Percentiles rank a stretch among this genome's conserved stretches.
Conservation (phyloP, 306 rosid genomes). For the Sophora flavescens region DNA sequence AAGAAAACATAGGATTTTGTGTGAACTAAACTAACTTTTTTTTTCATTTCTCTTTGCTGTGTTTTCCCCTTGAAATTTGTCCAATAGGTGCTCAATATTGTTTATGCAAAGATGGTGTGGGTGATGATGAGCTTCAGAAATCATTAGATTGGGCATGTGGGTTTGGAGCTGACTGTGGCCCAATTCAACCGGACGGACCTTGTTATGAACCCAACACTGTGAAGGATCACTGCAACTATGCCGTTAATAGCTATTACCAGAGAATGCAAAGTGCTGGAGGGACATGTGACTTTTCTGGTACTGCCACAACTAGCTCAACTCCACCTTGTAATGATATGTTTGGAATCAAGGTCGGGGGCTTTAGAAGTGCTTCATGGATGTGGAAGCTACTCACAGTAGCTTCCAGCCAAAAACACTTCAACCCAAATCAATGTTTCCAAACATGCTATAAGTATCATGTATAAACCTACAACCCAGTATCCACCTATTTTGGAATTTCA, state of each 20-base stretch:
- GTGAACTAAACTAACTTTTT: neutral
- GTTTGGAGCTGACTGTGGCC: conserved; percentile 83
- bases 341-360: too few relatives aligned
- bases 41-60: too few relatives aligned
- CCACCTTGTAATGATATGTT: too few relatives aligned
- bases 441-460: conserved; percentile 21
- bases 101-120: conserved; percentile 74
- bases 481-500: neutral
- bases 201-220: conserved; percentile 90
- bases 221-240: conserved; percentile 88
- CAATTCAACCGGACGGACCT: conserved; percentile 68
- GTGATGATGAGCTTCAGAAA: conserved; percentile 72
- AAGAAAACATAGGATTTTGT: conserved; percentile 29
- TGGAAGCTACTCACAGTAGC: too few relatives aligned
- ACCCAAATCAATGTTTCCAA: too few relatives aligned
- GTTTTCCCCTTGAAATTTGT: neutral
- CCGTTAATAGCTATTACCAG: conserved; percentile 91
- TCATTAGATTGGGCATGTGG: conserved; percentile 94
- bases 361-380: too few relatives aligned
- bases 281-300: conserved; percentile 85
- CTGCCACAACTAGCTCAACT: conserved; percentile 59
- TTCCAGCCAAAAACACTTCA: too few relatives aligned
- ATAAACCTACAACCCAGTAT: neutral
- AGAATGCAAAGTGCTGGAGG: conserved; percentile 64
- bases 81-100: conserved; percentile 81